phyloP scores from a whole-genome alignment of 2,329 filamentous ascomycete species.

The Pseudohalonectria lignicola region DNA sequence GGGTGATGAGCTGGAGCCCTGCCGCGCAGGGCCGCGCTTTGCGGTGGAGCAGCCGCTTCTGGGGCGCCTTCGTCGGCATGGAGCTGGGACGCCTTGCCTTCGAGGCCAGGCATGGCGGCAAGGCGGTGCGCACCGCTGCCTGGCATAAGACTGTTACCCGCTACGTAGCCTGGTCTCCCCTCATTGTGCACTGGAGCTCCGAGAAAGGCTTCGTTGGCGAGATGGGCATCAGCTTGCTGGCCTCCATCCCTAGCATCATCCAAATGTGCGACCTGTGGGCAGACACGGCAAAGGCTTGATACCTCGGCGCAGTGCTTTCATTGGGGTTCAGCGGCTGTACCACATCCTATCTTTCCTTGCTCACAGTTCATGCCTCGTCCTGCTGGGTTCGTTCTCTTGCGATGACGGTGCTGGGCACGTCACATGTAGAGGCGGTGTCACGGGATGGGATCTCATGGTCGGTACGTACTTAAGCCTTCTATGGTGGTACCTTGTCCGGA shows the following conservation, averaged over 20 bases:
- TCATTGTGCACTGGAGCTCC: constrained; percentile 76
- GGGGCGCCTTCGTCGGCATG: constrained; percentile 66
- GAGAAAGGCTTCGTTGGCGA: constrained; percentile 45
- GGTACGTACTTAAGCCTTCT: too few species aligned
- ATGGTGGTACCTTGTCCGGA: too few species aligned
- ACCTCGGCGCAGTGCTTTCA: too few species aligned
- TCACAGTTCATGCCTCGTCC: too few species aligned
- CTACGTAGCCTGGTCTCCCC: constrained; percentile 67
- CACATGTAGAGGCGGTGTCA: too few species aligned
- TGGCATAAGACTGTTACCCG: constrained; percentile 59
- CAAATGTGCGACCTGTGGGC: constrained; percentile 35
- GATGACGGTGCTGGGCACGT: too few species aligned
- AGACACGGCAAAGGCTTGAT: constrained; percentile 16
- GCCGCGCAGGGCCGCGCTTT: constrained; percentile 50
- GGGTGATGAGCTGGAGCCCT: constrained; percentile 49
- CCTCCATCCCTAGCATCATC: constrained; percentile 30
- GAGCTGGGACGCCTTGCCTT: constrained; percentile 58
- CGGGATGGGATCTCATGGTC: too few species aligned
- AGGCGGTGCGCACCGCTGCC: constrained; percentile 28
- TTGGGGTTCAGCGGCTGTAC: too few species aligned
- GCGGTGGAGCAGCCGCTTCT: constrained; percentile 67
- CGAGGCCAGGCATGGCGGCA: constrained; percentile 25
- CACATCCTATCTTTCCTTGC: too few species aligned
- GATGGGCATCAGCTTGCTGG: constrained; percentile 27
- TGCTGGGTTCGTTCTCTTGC: too few species aligned